Evolutionary conservation across 768 basidiomycete genomes (phyloP).

Genomic region (Clavulina sp.): DNA sequence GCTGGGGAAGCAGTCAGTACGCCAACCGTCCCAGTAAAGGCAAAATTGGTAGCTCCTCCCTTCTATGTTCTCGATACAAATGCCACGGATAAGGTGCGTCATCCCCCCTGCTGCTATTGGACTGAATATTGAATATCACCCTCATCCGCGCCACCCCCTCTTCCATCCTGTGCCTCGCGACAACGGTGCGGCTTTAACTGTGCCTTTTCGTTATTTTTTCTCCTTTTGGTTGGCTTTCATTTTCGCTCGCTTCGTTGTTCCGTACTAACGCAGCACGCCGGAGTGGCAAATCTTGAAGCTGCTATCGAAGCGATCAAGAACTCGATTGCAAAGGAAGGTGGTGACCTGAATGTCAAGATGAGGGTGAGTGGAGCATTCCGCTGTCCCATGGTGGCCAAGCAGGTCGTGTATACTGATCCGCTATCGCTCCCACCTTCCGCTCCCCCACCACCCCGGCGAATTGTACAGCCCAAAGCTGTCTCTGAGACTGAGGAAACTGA

Average conservation of each 20-base stretch:
- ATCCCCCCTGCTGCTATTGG: background rate
- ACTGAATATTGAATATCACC: background rate
- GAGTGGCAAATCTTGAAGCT: conserved; percentile 83
- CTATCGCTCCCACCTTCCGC: background rate
- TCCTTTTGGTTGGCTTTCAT: background rate
- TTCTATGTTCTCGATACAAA: conserved; percentile 92
- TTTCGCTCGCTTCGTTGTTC: background rate
- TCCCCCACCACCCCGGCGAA: background rate
- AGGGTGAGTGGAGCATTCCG: conserved; percentile 46
- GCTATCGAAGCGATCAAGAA: conserved; percentile 81
- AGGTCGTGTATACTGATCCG: background rate
- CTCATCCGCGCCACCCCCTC: too few relatives aligned
- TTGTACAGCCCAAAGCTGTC: conserved; percentile 77
- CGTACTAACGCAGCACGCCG: conserved; percentile 37
- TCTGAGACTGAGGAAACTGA: conserved; percentile 97
- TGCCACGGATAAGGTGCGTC: conserved; percentile 76
- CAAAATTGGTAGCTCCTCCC: conserved; percentile 90
- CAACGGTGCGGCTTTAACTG: too few relatives aligned
- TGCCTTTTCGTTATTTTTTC: background rate
- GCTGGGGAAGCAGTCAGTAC: conserved; percentile 76
- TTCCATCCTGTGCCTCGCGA: too few relatives aligned
- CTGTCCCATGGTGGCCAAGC: background rate
- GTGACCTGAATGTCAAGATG: conserved; percentile 87
- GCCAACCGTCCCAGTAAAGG: conserved; percentile 88
- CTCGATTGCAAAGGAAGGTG: conserved; percentile 71